Evolutionary conservation across 2,329 filamentous ascomycete species (phyloP), one percentile per base, ranked within the genome.

Genomic region (Fusarium sororula): DNA sequence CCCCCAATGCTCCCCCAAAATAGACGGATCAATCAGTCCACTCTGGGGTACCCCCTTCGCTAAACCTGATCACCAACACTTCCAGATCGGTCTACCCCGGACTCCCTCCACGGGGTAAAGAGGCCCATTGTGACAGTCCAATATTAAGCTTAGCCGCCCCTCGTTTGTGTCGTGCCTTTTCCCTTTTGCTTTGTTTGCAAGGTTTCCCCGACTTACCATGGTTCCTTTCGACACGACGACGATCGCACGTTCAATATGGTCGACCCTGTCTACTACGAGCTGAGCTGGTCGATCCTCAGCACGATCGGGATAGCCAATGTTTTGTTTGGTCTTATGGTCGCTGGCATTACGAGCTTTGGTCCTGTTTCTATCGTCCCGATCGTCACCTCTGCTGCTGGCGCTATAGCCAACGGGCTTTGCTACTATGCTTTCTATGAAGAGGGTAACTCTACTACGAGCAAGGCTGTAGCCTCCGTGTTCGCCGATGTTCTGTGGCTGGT

Each of bases 271-370:
- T 85, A 85, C 61, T 85, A 82, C 63, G 84, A 85, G 76, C 77
- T 82, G 63, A 83, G 83, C 77, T 85, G 84, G 84, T 81, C 83
- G 26, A 84, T 85, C 37, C 81, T 87, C 63, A 86, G 83, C 76
- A 83, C 82, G 53, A 82, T 86, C 68, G 83, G 85, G 37, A 72
- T 84, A n/a, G 76, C 80, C 26, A 84, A 83, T 64, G 76, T 83
- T 32, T 68, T 85, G 37, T 82, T 85, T 47, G 82, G 83, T 5
- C 63, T 82, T 30, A 75, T 84, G 63, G 79, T 85, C 20, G 74
- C 81, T 41, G 83, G 81, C 14, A 84, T 85, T 65, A 84, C 82
- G 13, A 78, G 77, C n/a, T 79, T 83, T 41, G 82, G 82, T 1
- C 80, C 80, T 8, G 80, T 85, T 32, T 77, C 82, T 3, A 66